Base-by-base conservation (phyloP, 257 asterid species). In the Vinca minor region DNA sequence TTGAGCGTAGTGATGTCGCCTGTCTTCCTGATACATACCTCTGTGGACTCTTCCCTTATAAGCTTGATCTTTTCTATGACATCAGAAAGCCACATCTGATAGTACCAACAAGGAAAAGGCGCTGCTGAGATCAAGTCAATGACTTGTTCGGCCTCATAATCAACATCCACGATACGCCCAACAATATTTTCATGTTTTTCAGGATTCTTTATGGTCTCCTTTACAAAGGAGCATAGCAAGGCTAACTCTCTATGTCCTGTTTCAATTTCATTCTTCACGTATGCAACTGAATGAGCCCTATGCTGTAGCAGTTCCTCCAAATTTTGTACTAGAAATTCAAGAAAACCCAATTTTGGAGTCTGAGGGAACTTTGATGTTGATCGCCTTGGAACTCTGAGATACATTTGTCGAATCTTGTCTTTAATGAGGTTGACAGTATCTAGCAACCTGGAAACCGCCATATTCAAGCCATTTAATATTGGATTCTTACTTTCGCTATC, bases 61-160 rank as follows among this genome's bases (percentile, higher is more conserved):
- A n/a, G 34, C 36, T 50, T 29, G 3, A 73, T 54, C 63, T 35
- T 58, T 44, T 73, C 46, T 17, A 29, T 2, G 52, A 62, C 46
- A 31, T 72, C 53, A 66, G 42, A 72, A 34, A 72, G 66, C 68
- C 61, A 72, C 7, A 29, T 15, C 20, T 29, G 34, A 5, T 34
- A 25, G 35, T 72, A 50, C 64, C 35, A n/a, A 10, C 4, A n/a
- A 1, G 54, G 45, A 53, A 46, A 26, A n/a, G 48, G 26, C 9
- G 29, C n/a, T 3, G 26, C 4, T 47, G 46, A 55, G 62, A 55
- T 59, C 41, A 71, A 66, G 68, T 67, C 69, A 66, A 29, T 29
- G 29, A 56, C 71, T 21, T 8, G 20, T 17, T 55, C 57, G 11
- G 26, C 34, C 64, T 42, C 50, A 28, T 66, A 29, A 18, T 56